These are phyloP conservation scores for Trametes versicolor DNA, from an alignment of 1,284 basidiomycete genomes.

Conservation along the genomic window DNA sequence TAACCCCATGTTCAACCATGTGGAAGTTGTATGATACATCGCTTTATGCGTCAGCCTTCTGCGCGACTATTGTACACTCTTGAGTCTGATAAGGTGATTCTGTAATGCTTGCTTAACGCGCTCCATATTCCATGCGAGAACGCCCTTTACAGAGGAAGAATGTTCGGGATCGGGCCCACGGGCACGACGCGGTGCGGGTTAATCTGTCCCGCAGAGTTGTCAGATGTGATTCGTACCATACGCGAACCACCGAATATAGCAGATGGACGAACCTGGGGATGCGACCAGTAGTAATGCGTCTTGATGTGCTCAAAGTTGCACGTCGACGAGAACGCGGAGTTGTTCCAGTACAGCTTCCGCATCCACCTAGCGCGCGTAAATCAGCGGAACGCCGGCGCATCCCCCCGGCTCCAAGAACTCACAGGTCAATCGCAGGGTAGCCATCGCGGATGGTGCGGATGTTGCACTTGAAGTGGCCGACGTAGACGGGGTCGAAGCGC, in stretches of 20 bases:
- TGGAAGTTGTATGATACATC: too few species aligned
- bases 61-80: too few species aligned
- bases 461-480: slow-evolving; percentile 96
- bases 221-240: neutral
- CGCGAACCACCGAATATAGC: neutral
- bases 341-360: slow-evolving; percentile 92
- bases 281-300: slow-evolving; percentile 86
- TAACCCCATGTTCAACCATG: too few species aligned
- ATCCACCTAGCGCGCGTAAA: slow-evolving; percentile 68
- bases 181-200: slow-evolving; percentile 77
- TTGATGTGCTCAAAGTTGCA: slow-evolving; percentile 94
- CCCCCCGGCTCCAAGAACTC: slow-evolving; percentile 33
- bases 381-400: neutral
- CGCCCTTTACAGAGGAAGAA: slow-evolving; percentile 65
- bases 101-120: too few species aligned
- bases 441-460: slow-evolving; percentile 80
- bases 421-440: slow-evolving; percentile 85
- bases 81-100: too few species aligned
- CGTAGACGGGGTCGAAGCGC: slow-evolving; percentile 88
- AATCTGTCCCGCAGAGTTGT: slow-evolving; percentile 45
- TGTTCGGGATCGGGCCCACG: slow-evolving; percentile 74
- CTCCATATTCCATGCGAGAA: too few species aligned
- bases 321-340: slow-evolving; percentile 87
- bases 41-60: too few species aligned
- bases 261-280: slow-evolving; percentile 54